Evolutionary conservation across 768 basidiomycete species (phyloP).

Genomic region (Naganishia antarctica): DNA sequence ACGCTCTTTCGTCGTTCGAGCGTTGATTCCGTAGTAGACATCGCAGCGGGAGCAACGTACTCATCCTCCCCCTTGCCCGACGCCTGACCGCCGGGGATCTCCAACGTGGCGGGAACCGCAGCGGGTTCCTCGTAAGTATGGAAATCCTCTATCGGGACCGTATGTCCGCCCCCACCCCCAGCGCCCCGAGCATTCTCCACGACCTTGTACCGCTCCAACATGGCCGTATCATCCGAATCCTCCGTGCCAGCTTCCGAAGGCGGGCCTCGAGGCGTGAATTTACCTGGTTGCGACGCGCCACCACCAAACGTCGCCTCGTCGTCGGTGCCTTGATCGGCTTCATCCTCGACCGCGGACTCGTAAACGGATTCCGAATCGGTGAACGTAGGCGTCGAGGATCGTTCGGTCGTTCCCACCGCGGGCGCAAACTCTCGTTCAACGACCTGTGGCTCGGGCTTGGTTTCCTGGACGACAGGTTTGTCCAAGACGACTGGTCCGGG

Average conservation of each 20-base stretch:
- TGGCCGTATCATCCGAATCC: conserved; percentile 26
- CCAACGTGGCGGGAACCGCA: background rate
- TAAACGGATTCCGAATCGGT: conserved; percentile 42
- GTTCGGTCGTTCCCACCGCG: conserved; percentile 23
- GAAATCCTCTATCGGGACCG: conserved; percentile 10
- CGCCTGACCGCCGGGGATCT: background rate
- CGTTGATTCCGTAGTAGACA: conserved; percentile 18
- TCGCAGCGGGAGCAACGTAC: conserved; percentile 14
- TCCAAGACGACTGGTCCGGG: conserved; percentile 41
- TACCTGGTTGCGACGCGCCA: conserved; percentile 1
- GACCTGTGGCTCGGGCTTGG: conserved; percentile 20
- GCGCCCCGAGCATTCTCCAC: conserved; percentile 38
- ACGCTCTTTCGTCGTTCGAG: conserved; percentile 42
- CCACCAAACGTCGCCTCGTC: background rate
- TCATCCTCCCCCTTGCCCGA: background rate
- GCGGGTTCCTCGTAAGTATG: background rate
- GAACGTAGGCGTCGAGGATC: conserved; percentile 32
- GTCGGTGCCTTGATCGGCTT: conserved; percentile 22
- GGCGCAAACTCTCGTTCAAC: no score
- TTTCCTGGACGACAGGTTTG: conserved; percentile 20
- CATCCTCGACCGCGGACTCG: conserved; percentile 44
- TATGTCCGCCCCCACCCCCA: background rate
- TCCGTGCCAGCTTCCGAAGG: conserved; percentile 10
- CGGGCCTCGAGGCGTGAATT: background rate
- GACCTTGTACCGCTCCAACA: conserved; percentile 35